Percentiles rank a stretch among this genome's conserved stretches.
Evolutionary conservation across 345 rosid genomes (phyloP).

Genomic region (Linum usitatissimum): DNA sequence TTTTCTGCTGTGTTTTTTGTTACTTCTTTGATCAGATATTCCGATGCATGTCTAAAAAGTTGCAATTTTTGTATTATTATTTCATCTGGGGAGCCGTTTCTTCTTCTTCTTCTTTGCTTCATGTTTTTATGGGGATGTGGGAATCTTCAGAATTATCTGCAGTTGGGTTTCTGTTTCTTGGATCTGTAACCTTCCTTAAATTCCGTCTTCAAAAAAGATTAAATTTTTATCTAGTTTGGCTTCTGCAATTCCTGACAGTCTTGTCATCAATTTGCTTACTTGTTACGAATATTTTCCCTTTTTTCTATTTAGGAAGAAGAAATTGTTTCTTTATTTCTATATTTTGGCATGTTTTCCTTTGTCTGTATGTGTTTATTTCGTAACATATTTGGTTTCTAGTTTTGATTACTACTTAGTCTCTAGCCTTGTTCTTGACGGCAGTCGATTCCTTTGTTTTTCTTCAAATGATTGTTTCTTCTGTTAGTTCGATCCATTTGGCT

Average conservation of each 20-base stretch:
- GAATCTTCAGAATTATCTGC: conserved; percentile 16
- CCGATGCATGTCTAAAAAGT: conserved; percentile 11
- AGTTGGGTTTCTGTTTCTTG: conserved; percentile 14
- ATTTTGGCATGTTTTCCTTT: conserved; percentile 24
- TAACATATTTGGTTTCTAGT: neutral
- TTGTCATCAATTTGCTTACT: conserved; percentile 13
- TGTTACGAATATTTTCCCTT: neutral
- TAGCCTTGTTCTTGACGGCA: neutral
- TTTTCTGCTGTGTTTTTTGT: conserved; percentile 12
- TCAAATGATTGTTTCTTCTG: neutral
- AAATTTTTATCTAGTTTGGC: neutral
- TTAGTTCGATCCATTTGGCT: neutral
- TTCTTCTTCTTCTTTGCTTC: neutral
- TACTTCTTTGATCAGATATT: conserved; percentile 11
- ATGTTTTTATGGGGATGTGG: neutral
- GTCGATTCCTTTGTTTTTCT: neutral
- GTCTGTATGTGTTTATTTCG: conserved; percentile 12
- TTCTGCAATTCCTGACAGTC: neutral
- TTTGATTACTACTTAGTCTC: neutral
- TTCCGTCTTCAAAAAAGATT: neutral
- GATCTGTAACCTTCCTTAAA: conserved; percentile 2
- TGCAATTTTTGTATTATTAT: conserved; percentile 5
- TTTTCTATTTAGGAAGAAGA: conserved; percentile 3
- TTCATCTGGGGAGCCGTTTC: conserved; percentile 1
- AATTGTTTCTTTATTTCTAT: conserved; percentile 5